Percentiles rank a stretch among this genome's conserved stretches.
phyloP scores from a whole-genome alignment of 805 yeast species.

The Pichia eremophila region DNA sequence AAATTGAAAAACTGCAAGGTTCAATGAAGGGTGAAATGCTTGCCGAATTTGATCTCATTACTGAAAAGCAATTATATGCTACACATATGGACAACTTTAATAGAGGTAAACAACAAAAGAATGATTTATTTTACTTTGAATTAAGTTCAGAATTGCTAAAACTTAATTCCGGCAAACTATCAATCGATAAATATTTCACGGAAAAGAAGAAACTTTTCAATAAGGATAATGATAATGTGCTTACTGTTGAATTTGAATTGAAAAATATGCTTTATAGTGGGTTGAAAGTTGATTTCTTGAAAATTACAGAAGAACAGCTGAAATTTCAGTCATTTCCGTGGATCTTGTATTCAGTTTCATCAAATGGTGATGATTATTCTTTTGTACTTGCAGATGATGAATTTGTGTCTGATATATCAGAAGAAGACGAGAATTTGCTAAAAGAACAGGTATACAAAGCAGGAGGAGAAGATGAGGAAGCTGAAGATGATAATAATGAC shows the following conservation, averaged over 20 bases:
- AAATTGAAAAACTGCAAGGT: constrained; percentile 58
- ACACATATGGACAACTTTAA: constrained; percentile 15
- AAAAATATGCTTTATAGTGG: constrained; percentile 61
- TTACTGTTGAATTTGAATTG: constrained; percentile 39
- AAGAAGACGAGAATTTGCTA: not conserved
- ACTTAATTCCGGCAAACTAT: constrained; percentile 6
- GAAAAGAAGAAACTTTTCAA: not conserved
- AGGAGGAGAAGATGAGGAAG: not conserved
- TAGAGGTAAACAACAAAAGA: constrained; percentile 24
- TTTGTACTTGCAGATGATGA: constrained; percentile 21
- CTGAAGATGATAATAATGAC: not conserved
- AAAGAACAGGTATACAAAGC: not conserved
- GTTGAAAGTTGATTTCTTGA: constrained; percentile 53
- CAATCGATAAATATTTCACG: constrained; percentile 14
- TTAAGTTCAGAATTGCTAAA: constrained; percentile 21
- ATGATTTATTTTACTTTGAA: constrained; percentile 26
- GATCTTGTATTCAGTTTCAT: constrained; percentile 52
- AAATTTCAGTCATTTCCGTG: constrained; percentile 62
- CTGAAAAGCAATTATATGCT: constrained; percentile 10
- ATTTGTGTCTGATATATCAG: constrained; percentile 11
- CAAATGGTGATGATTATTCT: constrained; percentile 21
- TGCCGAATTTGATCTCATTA: constrained; percentile 25
- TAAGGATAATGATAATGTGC: constrained; percentile 2
- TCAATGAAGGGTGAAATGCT: constrained; percentile 26
- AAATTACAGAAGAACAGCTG: constrained; percentile 53